A percentile compares a stretch with the other conserved stretches of the same genome.
These are phyloP conservation scores for Saccharomycopsis capsularis DNA, from an alignment of 805 yeast genomes.

Conservation along the genomic window DNA sequence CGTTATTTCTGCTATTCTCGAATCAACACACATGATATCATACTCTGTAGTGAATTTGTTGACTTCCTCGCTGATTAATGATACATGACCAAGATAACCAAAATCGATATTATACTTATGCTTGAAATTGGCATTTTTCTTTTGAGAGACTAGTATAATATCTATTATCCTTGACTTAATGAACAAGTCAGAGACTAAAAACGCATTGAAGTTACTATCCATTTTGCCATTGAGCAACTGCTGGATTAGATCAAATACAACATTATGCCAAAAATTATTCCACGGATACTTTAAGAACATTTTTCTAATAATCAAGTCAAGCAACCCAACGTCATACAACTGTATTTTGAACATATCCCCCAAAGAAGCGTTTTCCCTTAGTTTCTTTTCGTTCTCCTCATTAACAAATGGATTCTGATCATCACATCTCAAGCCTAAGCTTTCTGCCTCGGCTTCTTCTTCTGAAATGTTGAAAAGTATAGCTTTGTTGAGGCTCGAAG, in stretches of 20 bases:
- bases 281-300: conserved; percentile 78
- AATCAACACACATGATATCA: conserved; percentile 8
- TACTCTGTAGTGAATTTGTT: conserved; percentile 13
- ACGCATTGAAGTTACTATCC: conserved; percentile 81
- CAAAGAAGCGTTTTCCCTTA: conserved; percentile 58
- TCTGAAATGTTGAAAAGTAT: conserved; percentile 25
- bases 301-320: conserved; percentile 60
- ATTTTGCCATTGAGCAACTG: conserved; percentile 85
- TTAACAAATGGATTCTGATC: conserved; percentile 13
- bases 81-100: conserved; percentile 87
- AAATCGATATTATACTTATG: conserved; percentile 12
- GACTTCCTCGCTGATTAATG: conserved; percentile 21
- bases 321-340: conserved; percentile 64
- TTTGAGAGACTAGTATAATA: conserved; percentile 9
- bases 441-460: conserved; percentile 15
- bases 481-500: conserved; percentile 15
- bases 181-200: conserved; percentile 50
- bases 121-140: conserved; percentile 9
- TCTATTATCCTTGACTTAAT: conserved; percentile 8
- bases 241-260: conserved; percentile 92
- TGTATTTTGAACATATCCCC: conserved; percentile 87
- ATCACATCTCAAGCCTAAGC: conserved; percentile 3
- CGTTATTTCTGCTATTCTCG: conserved; percentile 5
- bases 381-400: conserved; percentile 32
- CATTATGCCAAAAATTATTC: conserved; percentile 96